Percentiles rank a stretch among this genome's conserved stretches.
Conservation (phyloP, 805 yeast species). For the Kodamaea hsintzibuensis region DNA sequence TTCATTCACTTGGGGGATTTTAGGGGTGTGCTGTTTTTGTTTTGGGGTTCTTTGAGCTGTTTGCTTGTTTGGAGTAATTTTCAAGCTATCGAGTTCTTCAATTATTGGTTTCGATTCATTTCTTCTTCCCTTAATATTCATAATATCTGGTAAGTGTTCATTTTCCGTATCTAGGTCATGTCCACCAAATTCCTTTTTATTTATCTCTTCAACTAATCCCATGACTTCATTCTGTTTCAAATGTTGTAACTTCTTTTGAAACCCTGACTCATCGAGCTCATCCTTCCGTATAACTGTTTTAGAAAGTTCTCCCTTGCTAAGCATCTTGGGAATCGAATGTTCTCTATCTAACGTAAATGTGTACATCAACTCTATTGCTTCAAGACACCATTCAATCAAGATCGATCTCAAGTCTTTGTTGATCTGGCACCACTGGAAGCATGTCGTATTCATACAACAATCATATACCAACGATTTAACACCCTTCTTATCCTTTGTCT, state of each 20-base stretch:
- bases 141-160: slow-evolving; percentile 29
- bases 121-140: slow-evolving; percentile 23
- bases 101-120: slow-evolving; percentile 45
- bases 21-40: not conserved
- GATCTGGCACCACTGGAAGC: slow-evolving; percentile 61
- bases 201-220: slow-evolving; percentile 45
- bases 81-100: slow-evolving; percentile 46
- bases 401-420: slow-evolving; percentile 63
- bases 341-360: slow-evolving; percentile 59
- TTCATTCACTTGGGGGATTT: not conserved
- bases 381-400: slow-evolving; percentile 80
- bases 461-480: slow-evolving; percentile 65
- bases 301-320: slow-evolving; percentile 62
- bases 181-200: slow-evolving; percentile 11
- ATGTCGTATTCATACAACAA: slow-evolving; percentile 69
- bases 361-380: slow-evolving; percentile 64
- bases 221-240: slow-evolving; percentile 43
- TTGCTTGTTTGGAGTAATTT: not conserved
- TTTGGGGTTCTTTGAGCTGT: not conserved
- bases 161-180: slow-evolving; percentile 10
- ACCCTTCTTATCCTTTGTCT: slow-evolving; percentile 73
- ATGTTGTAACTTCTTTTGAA: slow-evolving; percentile 36
- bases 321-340: slow-evolving; percentile 68
- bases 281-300: slow-evolving; percentile 44
- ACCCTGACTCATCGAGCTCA: slow-evolving; percentile 42